Percentiles rank a stretch among this genome's conserved stretches.
Evolutionary conservation across 495 filamentous ascomycete species (phyloP).

Genomic region (Aeminium ludgeri): DNA sequence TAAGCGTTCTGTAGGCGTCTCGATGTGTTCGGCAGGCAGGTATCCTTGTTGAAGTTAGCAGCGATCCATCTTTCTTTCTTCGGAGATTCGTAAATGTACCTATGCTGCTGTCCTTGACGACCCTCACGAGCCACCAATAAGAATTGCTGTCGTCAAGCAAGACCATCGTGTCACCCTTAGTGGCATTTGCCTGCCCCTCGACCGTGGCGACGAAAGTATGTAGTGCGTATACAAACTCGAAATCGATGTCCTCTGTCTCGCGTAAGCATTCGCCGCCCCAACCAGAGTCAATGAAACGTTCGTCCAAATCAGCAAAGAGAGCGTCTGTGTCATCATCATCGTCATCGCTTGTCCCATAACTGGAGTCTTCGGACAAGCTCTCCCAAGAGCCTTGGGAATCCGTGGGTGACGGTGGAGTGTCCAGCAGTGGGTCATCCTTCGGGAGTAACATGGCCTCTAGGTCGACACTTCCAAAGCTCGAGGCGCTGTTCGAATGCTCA

Average conservation of each 20-base stretch:
- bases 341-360: constrained; percentile 8
- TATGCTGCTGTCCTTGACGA: constrained; percentile 94
- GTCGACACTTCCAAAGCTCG: constrained; percentile 16
- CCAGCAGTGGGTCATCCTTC: constrained; percentile 26
- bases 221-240: constrained; percentile 96
- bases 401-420: constrained; percentile 14
- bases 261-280: constrained; percentile 69
- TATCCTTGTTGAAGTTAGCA: constrained; percentile 48
- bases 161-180: constrained; percentile 99
- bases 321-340: constrained; percentile 35
- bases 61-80: too few relatives aligned
- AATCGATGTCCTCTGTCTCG: constrained; percentile 91
- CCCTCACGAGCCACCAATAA: constrained; percentile 97
- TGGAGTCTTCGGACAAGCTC: constrained; percentile 19
- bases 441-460: constrained; percentile 26
- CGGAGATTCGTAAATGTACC: too few relatives aligned
- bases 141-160: constrained; percentile 98
- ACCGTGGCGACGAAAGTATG: constrained; percentile 96
- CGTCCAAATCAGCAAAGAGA: constrained; percentile 30
- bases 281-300: constrained; percentile 46
- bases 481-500: constrained; percentile 17
- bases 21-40: constrained; percentile 92
- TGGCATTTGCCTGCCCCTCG: constrained; percentile 94
- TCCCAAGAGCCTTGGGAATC: constrained; percentile 19
- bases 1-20: constrained; percentile 88